These are phyloP conservation scores for Oleoguttula mirabilis DNA, from an alignment of 495 filamentous ascomycete genomes.

Conservation along the genomic window DNA sequence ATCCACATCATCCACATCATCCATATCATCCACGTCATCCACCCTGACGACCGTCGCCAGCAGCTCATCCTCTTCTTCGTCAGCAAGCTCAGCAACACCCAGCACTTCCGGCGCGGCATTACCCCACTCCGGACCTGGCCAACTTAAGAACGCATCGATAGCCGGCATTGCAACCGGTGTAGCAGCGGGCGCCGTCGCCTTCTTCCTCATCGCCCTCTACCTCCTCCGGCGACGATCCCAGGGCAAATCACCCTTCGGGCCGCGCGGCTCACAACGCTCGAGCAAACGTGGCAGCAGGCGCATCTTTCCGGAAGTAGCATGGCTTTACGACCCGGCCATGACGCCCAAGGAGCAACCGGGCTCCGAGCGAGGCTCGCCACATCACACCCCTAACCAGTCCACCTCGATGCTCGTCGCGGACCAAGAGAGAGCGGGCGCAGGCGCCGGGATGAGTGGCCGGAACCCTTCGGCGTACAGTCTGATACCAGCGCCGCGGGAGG, in stretches of 20 bases:
- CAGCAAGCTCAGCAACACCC: background rate
- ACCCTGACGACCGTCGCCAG: background rate
- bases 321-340: slow-evolving; percentile 8
- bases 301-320: slow-evolving; percentile 6
- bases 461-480: background rate
- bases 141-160: slow-evolving; percentile 5
- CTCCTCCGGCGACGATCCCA: slow-evolving; percentile 2
- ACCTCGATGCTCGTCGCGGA: too few relatives aligned
- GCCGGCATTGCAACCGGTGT: slow-evolving; percentile 12
- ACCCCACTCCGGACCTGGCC: too few relatives aligned
- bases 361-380: background rate
- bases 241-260: slow-evolving; percentile 4
- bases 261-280: slow-evolving; percentile 1
- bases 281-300: background rate
- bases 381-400: too few relatives aligned
- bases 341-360: too few relatives aligned
- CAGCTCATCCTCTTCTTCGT: background rate
- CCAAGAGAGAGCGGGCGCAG: background rate
- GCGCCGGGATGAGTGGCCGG: background rate
- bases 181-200: slow-evolving; percentile 5
- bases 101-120: too few relatives aligned
- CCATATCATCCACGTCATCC: background rate
- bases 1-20: background rate
- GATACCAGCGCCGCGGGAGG: slow-evolving; percentile 5
- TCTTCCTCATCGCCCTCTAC: background rate